Evolutionary conservation across 2,329 filamentous ascomycete genomes (phyloP).

Genomic region (Dothistroma pini): DNA sequence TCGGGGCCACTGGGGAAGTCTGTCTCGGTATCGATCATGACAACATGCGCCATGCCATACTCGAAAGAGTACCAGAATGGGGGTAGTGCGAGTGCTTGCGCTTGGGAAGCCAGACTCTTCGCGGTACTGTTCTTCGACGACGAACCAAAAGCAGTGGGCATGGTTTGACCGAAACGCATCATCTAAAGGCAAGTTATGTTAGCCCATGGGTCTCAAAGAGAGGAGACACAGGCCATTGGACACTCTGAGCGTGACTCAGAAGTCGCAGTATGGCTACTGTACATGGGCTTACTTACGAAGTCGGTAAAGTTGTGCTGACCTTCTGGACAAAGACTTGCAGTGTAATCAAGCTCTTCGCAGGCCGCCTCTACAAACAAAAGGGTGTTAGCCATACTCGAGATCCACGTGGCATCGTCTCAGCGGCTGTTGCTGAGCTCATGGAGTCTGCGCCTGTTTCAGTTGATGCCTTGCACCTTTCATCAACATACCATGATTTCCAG

Average conservation of each 20-base stretch:
- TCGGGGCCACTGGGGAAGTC: slow-evolving; percentile 53
- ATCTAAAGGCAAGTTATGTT: slow-evolving; percentile 25
- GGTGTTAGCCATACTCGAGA: not conserved
- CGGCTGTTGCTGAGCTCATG: not conserved
- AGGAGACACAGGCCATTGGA: no score
- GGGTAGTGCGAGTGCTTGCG: slow-evolving; percentile 46
- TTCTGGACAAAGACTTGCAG: slow-evolving; percentile 42
- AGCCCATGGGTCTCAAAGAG: no score
- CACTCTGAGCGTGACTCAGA: no score
- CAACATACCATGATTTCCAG: slow-evolving; percentile 50
- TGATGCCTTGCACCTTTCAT: not conserved
- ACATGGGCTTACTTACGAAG: slow-evolving; percentile 33
- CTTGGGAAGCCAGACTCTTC: slow-evolving; percentile 45
- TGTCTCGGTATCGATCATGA: slow-evolving; percentile 57
- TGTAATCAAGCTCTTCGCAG: slow-evolving; percentile 46
- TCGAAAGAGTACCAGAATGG: slow-evolving; percentile 61
- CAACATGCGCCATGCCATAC: slow-evolving; percentile 55
- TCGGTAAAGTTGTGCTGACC: slow-evolving; percentile 61
- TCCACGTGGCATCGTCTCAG: not conserved
- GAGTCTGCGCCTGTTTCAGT: not conserved
- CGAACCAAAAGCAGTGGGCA: slow-evolving; percentile 52
- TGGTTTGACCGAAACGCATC: slow-evolving; percentile 52
- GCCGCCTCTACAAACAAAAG: slow-evolving; percentile 43
- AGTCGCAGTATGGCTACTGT: no score
- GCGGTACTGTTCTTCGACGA: slow-evolving; percentile 44